Base-by-base conservation (phyloP, 2,329 filamentous ascomycete species). In the Penicillium sp. region DNA sequence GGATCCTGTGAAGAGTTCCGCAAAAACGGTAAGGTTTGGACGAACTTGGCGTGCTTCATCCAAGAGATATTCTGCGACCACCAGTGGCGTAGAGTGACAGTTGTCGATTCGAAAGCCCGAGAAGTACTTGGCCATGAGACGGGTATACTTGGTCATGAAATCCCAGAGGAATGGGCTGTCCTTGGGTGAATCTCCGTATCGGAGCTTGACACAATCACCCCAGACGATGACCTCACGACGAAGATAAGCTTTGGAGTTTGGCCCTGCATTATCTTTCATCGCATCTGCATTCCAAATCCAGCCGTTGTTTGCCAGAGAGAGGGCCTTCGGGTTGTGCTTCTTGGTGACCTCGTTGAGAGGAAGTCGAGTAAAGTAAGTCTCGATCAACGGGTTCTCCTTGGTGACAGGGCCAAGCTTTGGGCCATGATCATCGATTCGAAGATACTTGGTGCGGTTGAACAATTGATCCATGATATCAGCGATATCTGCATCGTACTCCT, bases 271-370 rank as follows among this genome's bases (percentile, higher is more conserved):
- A 77, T 99, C 95, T 44, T 91, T 84, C 75, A 98, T 84, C 1
- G 95, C 93, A 76, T 98, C 96, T 6, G 93, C 93, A 57, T 91
- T 93, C 95, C 95, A 99, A 9, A 99, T 93, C 95, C 95, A 99
- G 44, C 95, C 95, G 70, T 99, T 99, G 77, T 98, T 98, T 42
- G 88, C 93, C 51, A 99, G 78, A 2, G 91, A 91, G 46, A 96
- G 82, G 44, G 92, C 88, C 56, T 88, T 88, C 1, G 87, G 82
- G 56, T 87, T 87, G 69, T 96, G 89, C 68, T 91, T 88, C 60
- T 86, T 83, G 0, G 95, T 96, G 11, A 83, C 85, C 11, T 89
- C 85, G 67, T 96, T 96, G 29, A 84, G 73, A 1, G 93, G 91
- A 42, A 99, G 81, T 27, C 93, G 87, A 0, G 95, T 98, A 75